Conservation (phyloP, 257 asterid species). For the Datura wrightii region DNA sequence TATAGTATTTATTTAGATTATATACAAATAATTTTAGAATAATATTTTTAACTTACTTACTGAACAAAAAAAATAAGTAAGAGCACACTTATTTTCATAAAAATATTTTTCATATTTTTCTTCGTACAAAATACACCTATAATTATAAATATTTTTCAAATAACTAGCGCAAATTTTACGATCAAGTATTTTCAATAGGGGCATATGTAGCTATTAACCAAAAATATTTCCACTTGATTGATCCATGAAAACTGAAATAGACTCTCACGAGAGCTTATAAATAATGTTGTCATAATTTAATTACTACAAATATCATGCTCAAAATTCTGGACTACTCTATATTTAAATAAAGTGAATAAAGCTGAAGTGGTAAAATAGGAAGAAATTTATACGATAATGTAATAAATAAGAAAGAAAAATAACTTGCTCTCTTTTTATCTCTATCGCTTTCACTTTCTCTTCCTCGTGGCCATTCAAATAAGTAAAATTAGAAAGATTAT, state of each 20-base stretch:
- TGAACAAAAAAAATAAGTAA: too few relatives aligned
- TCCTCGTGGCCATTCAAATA: constrained; percentile 10
- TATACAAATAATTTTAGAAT: too few relatives aligned
- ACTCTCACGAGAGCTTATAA: neutral
- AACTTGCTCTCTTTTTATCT: neutral
- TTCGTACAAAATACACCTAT: too few relatives aligned
- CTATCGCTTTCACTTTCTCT: constrained; percentile 5
- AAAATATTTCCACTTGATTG: neutral
- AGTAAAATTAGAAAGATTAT: constrained; percentile 30
- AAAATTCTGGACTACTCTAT: too few relatives aligned
- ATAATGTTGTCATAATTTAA: neutral
- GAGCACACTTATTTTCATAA: too few relatives aligned
- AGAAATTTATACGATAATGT: neutral
- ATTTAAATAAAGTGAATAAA: too few relatives aligned
- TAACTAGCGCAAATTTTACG: neutral
- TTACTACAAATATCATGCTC: too few relatives aligned
- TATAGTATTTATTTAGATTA: too few relatives aligned
- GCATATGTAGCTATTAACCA: neutral
- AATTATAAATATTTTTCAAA: neutral
- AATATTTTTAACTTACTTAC: too few relatives aligned
- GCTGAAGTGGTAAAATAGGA: too few relatives aligned
- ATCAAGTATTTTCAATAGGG: neutral
- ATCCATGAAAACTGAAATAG: neutral
- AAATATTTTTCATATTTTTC: too few relatives aligned
- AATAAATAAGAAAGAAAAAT: neutral